phyloP scores from a whole-genome alignment of 306 rosid species.

The Cicer yamashitae region DNA sequence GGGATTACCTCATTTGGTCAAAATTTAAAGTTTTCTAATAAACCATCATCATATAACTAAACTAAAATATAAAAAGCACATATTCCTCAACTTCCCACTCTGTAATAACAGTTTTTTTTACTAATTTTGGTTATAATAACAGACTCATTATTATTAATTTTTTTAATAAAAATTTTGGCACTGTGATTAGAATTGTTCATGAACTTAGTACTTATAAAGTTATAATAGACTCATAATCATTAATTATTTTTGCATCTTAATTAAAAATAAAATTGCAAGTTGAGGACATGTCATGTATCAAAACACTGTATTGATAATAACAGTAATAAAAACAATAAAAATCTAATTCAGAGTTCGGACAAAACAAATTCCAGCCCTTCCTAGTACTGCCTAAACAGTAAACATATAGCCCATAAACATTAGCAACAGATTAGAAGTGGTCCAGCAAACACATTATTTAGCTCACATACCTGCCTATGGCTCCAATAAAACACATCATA shows the following conservation, averaged over 20 bases:
- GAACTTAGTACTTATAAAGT: slow-evolving; percentile 14
- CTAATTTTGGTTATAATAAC: not conserved
- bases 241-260: not conserved
- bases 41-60: slow-evolving; percentile 6
- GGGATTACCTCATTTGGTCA: slow-evolving; percentile 15
- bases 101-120: not conserved
- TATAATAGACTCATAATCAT: not conserved
- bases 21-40: not conserved
- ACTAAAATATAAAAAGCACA: not conserved
- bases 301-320: slow-evolving; percentile 1
- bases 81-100: slow-evolving; percentile 35
- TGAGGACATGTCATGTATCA: not conserved
- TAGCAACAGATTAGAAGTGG: slow-evolving; percentile 14
- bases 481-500: slow-evolving; percentile 83
- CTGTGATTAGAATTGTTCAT: slow-evolving; percentile 1
- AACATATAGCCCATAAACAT: slow-evolving; percentile 29
- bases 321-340: slow-evolving; percentile 37
- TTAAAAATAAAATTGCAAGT: slow-evolving; percentile 6
- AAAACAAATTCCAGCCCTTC: slow-evolving; percentile 31
- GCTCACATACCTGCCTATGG: slow-evolving; percentile 77
- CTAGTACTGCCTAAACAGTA: not conserved
- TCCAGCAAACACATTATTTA: slow-evolving; percentile 31
- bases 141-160: slow-evolving; percentile 2
- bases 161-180: not conserved
- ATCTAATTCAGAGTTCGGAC: slow-evolving; percentile 11